These are phyloP conservation scores for Suillus brevipes DNA, from an alignment of 768 basidiomycete genomes.

Conservation along the genomic window DNA sequence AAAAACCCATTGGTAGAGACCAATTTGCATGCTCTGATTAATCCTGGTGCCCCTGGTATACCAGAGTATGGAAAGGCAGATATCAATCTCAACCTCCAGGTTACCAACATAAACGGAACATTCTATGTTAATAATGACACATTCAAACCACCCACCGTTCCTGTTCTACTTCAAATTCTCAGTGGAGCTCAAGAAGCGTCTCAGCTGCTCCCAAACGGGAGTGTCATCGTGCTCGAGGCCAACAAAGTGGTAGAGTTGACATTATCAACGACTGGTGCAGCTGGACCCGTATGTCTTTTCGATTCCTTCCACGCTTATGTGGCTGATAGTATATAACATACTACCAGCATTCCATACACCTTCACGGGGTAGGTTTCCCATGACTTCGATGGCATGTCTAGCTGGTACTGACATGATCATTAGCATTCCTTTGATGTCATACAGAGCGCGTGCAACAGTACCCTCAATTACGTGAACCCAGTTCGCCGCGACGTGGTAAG, in stretches of 20 bases:
- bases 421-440: constrained; percentile 17
- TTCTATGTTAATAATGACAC: not conserved
- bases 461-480: constrained; percentile 14
- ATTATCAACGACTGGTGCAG: not conserved
- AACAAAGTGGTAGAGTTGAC: constrained; percentile 39
- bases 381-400: not conserved
- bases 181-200: constrained; percentile 34
- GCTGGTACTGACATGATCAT: not conserved
- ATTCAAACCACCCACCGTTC: constrained; percentile 25
- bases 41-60: constrained; percentile 25
- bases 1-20: constrained; percentile 8
- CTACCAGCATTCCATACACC: constrained; percentile 27
- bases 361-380: constrained; percentile 29
- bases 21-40: constrained; percentile 18
- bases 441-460: constrained; percentile 12
- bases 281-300: not conserved
- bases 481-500: constrained; percentile 40
- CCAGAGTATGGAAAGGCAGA: constrained; percentile 30
- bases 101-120: constrained; percentile 10
- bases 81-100: constrained; percentile 13
- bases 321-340: not conserved
- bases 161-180: constrained; percentile 44
- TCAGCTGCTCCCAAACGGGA: constrained; percentile 39
- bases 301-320: not conserved
- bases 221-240: constrained; percentile 38